Evolutionary conservation across 2,329 filamentous ascomycete species (phyloP).

Genomic region (Penicillium expansum): DNA sequence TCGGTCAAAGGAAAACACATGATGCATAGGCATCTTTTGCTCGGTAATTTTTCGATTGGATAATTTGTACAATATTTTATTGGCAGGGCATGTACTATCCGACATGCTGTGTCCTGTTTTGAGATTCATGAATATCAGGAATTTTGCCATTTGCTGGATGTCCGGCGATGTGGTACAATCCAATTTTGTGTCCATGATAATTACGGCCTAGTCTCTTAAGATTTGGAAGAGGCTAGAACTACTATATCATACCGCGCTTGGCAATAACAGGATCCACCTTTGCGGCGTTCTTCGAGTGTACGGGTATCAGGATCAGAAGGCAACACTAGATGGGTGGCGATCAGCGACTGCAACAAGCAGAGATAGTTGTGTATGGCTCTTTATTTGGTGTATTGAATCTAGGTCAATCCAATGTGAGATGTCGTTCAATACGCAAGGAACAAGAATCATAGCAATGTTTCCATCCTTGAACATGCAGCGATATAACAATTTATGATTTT

Average conservation of each 20-base stretch:
- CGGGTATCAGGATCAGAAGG: background rate
- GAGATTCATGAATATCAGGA: conserved; percentile 23
- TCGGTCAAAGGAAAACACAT: conserved; percentile 14
- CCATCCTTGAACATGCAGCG: too few relatives aligned
- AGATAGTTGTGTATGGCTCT: background rate
- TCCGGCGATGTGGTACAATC: conserved; percentile 3
- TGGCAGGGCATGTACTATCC: conserved; percentile 7
- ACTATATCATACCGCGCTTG: background rate
- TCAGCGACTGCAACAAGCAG: background rate
- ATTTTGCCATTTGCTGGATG: conserved; percentile 18
- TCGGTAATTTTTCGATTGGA: conserved; percentile 14
- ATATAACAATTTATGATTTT: too few relatives aligned
- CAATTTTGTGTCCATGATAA: background rate
- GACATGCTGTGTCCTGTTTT: conserved; percentile 9
- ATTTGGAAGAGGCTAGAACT: background rate
- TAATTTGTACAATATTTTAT: conserved; percentile 27
- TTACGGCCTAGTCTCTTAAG: background rate
- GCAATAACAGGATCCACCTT: background rate
- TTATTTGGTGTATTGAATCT: background rate
- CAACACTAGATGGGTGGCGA: too few relatives aligned
- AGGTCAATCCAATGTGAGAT: too few relatives aligned
- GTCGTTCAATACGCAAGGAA: background rate
- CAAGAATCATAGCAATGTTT: too few relatives aligned
- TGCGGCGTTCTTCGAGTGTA: background rate
- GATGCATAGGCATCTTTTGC: conserved; percentile 12